Percentiles rank a stretch among this genome's conserved stretches.
Conservation (phyloP, 2,329 filamentous ascomycete species). For the Sporothrix globosa region DNA sequence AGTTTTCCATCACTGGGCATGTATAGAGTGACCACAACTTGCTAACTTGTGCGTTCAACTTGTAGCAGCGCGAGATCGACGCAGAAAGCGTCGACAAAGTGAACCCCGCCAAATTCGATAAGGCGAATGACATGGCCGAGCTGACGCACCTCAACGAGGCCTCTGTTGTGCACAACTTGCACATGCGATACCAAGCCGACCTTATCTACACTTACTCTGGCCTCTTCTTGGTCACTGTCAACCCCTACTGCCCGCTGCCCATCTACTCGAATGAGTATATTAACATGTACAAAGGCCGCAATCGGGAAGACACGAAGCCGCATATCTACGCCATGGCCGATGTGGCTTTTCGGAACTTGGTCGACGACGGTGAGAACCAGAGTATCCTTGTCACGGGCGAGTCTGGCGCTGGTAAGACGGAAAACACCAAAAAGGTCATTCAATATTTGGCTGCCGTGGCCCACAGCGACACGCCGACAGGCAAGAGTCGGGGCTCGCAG, state of each 20-base stretch:
- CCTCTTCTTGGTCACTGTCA: constrained; percentile 93
- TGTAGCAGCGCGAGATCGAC: constrained; percentile 81
- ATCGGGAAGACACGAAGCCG: constrained; percentile 89
- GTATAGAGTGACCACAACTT: neutral
- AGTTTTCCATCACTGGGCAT: constrained; percentile 41
- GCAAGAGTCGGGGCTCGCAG: constrained; percentile 60
- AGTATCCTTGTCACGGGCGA: constrained; percentile 98
- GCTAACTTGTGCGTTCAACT: constrained; percentile 34
- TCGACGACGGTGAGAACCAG: constrained; percentile 94
- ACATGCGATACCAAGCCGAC: constrained; percentile 92
- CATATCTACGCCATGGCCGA: constrained; percentile 99
- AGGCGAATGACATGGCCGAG: constrained; percentile 98
- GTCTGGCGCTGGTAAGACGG: constrained; percentile 96
- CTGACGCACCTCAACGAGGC: constrained; percentile 97
- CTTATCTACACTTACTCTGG: constrained; percentile 98
- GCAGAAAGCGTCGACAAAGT: constrained; percentile 93
- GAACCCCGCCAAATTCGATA: constrained; percentile 99
- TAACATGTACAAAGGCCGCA: constrained; percentile 95
- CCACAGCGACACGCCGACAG: constrained; percentile 69
- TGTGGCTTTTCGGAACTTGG: constrained; percentile 90
- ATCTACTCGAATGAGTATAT: constrained; percentile 97
- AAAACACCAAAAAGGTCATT: constrained; percentile 99
- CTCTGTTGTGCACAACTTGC: constrained; percentile 95
- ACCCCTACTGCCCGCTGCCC: constrained; percentile 90
- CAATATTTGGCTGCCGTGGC: constrained; percentile 97